These are phyloP conservation scores for Beauveria medogensis DNA, from an alignment of 2,329 filamentous ascomycete genomes.

Conservation along the genomic window DNA sequence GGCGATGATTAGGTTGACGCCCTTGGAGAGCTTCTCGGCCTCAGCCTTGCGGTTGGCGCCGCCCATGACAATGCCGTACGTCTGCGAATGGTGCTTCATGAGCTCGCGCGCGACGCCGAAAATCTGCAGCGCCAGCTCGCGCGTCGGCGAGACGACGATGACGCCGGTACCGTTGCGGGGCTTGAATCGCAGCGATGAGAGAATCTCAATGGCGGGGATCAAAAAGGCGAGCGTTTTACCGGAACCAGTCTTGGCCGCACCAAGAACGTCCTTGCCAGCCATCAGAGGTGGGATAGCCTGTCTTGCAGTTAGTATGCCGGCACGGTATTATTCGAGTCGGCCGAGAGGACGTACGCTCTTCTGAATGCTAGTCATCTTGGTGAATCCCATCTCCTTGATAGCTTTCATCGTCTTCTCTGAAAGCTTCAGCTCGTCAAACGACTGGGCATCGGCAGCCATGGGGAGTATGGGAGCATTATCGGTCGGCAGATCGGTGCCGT, in stretches of 20 bases:
- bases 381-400: constrained; percentile 85
- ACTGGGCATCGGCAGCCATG: constrained; percentile 54
- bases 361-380: constrained; percentile 94
- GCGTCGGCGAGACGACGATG: constrained; percentile 84
- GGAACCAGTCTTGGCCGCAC: constrained; percentile 90
- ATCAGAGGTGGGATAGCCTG: constrained; percentile 75
- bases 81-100: constrained; percentile 88
- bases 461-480: constrained; percentile 41
- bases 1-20: constrained; percentile 88
- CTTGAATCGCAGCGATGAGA: constrained; percentile 85
- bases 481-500: constrained; percentile 26
- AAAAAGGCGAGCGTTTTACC: constrained; percentile 95
- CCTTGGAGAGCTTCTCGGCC: constrained; percentile 87
- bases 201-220: constrained; percentile 89
- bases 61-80: constrained; percentile 92
- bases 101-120: constrained; percentile 91
- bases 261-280: constrained; percentile 84
- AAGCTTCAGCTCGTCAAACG: constrained; percentile 75
- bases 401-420: constrained; percentile 85
- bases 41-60: constrained; percentile 87
- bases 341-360: constrained; percentile 38
- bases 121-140: constrained; percentile 91
- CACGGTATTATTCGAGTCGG: not conserved
- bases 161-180: constrained; percentile 89
- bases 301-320: not conserved